Percentiles rank a stretch among this genome's conserved stretches.
Evolutionary conservation across 805 yeast species (phyloP).

Genomic region (Torulaspora gathmanii): DNA sequence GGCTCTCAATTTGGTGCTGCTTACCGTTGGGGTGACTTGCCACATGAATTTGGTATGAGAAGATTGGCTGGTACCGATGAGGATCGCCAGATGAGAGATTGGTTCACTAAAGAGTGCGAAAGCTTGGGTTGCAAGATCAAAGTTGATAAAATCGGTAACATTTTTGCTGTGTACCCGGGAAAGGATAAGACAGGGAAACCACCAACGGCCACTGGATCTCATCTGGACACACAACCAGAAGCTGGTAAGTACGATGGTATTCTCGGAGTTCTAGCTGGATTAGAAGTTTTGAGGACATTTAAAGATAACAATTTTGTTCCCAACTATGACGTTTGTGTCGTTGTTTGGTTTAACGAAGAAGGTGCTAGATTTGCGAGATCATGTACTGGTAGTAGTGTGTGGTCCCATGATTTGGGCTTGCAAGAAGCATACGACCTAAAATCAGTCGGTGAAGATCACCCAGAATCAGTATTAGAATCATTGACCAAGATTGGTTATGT

Average conservation of each 20-base stretch:
- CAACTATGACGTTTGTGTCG: slow-evolving; percentile 59
- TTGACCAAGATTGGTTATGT: slow-evolving; percentile 57
- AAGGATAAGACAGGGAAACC: slow-evolving; percentile 38
- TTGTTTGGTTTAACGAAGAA: slow-evolving; percentile 74
- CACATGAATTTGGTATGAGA: slow-evolving; percentile 63
- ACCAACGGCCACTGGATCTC: slow-evolving; percentile 69
- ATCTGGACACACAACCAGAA: slow-evolving; percentile 71
- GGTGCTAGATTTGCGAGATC: slow-evolving; percentile 74
- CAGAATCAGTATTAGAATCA: slow-evolving; percentile 50
- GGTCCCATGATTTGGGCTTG: slow-evolving; percentile 50
- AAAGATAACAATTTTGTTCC: slow-evolving; percentile 55
- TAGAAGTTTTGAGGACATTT: slow-evolving; percentile 62
- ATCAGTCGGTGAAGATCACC: slow-evolving; percentile 49
- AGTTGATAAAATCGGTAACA: slow-evolving; percentile 63
- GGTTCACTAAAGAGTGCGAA: slow-evolving; percentile 54
- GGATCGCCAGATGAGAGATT: slow-evolving; percentile 60
- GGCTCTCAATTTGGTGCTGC: slow-evolving; percentile 57
- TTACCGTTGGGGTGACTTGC: slow-evolving; percentile 52
- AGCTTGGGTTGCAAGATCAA: slow-evolving; percentile 53
- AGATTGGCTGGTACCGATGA: slow-evolving; percentile 58
- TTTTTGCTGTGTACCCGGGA: slow-evolving; percentile 63
- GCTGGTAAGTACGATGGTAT: slow-evolving; percentile 78
- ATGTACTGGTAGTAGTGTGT: slow-evolving; percentile 61
- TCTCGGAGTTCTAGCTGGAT: slow-evolving; percentile 60
- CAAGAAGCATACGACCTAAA: slow-evolving; percentile 48